phyloP scores from a whole-genome alignment of 129 eudicot species.

The sunflower (Helianthus annuus) region HanXRQr2.0-SUNRISE NC_035441.2:179776747-179777246 shows the following conservation, averaged over 20 bases:
- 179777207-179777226: too few relatives aligned
- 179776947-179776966: neutral
- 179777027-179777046: neutral
- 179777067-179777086: neutral
- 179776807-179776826: constrained; percentile 55
- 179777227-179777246: too few relatives aligned
- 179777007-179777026: neutral
- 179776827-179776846: constrained; percentile 21
- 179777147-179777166: neutral
- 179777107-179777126: neutral
- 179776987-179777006: neutral
- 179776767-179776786: constrained; percentile 88
- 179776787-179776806: constrained; percentile 83
- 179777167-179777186: neutral
- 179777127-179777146: neutral
- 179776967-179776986: neutral
- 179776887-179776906: constrained; percentile 18
- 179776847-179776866: constrained; percentile 7
- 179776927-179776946: neutral
- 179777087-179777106: neutral
- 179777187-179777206: too few relatives aligned
- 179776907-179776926: constrained; percentile 22
- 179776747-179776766: constrained; percentile 80
- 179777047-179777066: neutral
- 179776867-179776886: constrained; percentile 5